Evolutionary conservation across 805 yeast species (phyloP), one percentile per base, ranked within the genome.

Genomic region (Cyberlindnera saturnus): DNA sequence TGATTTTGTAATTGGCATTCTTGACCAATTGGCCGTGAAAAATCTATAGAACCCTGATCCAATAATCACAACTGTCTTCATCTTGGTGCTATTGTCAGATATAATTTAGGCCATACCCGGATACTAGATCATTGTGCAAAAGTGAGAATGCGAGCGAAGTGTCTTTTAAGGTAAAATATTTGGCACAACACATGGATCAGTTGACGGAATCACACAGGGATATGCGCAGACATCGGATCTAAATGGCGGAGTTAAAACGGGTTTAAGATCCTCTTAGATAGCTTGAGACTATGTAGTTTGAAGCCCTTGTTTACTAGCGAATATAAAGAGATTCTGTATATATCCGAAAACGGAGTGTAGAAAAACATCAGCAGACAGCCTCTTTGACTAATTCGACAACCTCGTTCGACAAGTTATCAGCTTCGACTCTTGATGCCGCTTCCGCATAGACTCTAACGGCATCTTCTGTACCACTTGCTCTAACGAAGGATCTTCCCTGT

Each of bases 401-500:
- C 19, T 55, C 54, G 3, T 56, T 46, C 2, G 75, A 68, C 34
- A 84, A 64, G 32, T 63, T 62, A 17, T 68, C 73, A 23, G 81
- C 79, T 19, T 73, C 73, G 10, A 61, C 65, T 34, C 54, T 55
- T 0, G 78, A 73, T 3, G 67, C 70, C 0, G 96, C 96, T 63
- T 93, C 99, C 1, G 96, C 93, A 53, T 93, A 93, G 6, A 93
- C 87, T 54, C 99, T 77, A 2, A 93, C 97, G 0, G 96, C 98
- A 62, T 93, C 95, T 62, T 93, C 99, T 1, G 99, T 93, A 13
- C 99, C 99, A 47, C 95, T 84, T 9, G 99, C 98, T 53, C 99
- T 78, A 3, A 91, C 98, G 64, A 93, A 93, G 2, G 95, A 82
- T 57, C 99, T 76, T 2, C 91, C 97, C 15, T 64, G 57, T 0